Evolutionary conservation across 495 filamentous ascomycete species (phyloP), one percentile per base, ranked within the genome.

Genomic region (Aspergillus taichungensis): DNA sequence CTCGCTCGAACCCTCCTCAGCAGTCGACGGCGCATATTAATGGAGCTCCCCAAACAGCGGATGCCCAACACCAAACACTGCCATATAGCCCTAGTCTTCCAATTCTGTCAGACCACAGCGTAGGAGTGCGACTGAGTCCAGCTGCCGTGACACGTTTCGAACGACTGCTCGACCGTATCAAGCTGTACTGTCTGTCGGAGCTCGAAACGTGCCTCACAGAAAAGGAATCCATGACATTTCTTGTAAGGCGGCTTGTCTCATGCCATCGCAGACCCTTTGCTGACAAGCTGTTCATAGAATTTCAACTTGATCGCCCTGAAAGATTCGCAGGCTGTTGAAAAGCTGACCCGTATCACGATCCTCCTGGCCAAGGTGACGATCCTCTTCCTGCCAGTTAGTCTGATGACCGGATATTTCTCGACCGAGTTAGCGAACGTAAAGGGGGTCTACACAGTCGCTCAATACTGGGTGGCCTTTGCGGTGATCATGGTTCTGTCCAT

Each of bases 221-320:
- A 60, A 91, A 90, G 56, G 82, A 85, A 18, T 78, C 81, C 6
- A 67, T 94, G 34, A 83, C 87, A 12, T 80, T 79, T 41, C 74
- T 90, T 63, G 77, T 82, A 52, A 41, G 67, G 44, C 13, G 0
- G 0, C n/a, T 11, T n/a, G 24, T 37, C 13, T n/a, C 12, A 13
- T 40, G 27, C 37, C 14, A 11, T 34, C 30, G 24, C 32, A 28
- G 0, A 34, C n/a, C 11, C 10, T 6, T 31, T n/a, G 43, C 57
- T 65, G 37, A 64, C 39, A 34, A 11, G 37, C 36, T 13, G 3
- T 24, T 4, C n/a, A 33, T 38, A 88, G 84, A 88, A 88, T 61
- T 94, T 92, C 74, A 91, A 89, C 65, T 73, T 94, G 53, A 88
- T 87, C 43, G 82, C 87, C 9, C 80, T 91, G 54, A 87, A 87